Percentiles rank a stretch among this genome's conserved stretches.
These are phyloP conservation scores for Candida bentonensis DNA, from an alignment of 805 yeast genomes.

Conservation along the genomic window DNA sequence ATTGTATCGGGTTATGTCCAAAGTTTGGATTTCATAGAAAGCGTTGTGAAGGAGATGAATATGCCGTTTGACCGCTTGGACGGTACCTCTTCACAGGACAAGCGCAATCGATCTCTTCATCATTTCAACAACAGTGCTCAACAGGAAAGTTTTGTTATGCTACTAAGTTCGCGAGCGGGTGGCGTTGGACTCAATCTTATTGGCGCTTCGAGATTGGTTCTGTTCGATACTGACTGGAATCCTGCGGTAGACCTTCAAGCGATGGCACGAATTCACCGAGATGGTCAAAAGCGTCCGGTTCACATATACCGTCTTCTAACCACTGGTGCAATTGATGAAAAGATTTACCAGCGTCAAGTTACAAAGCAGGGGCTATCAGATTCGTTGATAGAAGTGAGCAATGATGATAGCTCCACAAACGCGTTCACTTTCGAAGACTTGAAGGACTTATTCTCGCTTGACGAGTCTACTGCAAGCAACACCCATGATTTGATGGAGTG, in stretches of 20 bases:
- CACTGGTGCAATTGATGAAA: slow-evolving; percentile 80
- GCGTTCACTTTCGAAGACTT: slow-evolving; percentile 58
- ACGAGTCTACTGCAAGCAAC: slow-evolving; percentile 36
- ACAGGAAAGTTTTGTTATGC: slow-evolving; percentile 40
- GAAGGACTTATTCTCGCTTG: slow-evolving; percentile 57
- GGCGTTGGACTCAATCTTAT: slow-evolving; percentile 84
- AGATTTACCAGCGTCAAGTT: slow-evolving; percentile 81
- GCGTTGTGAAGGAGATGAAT: slow-evolving; percentile 33
- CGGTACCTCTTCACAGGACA: slow-evolving; percentile 63
- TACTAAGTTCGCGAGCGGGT: slow-evolving; percentile 82
- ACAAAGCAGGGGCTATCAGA: slow-evolving; percentile 71
- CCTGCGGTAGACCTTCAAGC: slow-evolving; percentile 89
- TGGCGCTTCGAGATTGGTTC: slow-evolving; percentile 76
- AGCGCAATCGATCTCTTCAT: slow-evolving; percentile 51
- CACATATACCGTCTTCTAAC: slow-evolving; percentile 71
- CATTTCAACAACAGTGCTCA: slow-evolving; percentile 42
- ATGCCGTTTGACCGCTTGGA: slow-evolving; percentile 54
- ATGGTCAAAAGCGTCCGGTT: slow-evolving; percentile 74
- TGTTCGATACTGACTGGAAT: slow-evolving; percentile 95
- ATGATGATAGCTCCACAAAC: slow-evolving; percentile 23
- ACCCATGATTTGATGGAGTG: slow-evolving; percentile 65
- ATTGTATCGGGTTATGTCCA: slow-evolving; percentile 79
- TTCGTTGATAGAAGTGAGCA: slow-evolving; percentile 37
- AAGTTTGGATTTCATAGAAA: slow-evolving; percentile 65
- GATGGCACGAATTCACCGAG: slow-evolving; percentile 89